phyloP scores from a whole-genome alignment of 768 basidiomycete species.

The Phylloporus sp. region DNA sequence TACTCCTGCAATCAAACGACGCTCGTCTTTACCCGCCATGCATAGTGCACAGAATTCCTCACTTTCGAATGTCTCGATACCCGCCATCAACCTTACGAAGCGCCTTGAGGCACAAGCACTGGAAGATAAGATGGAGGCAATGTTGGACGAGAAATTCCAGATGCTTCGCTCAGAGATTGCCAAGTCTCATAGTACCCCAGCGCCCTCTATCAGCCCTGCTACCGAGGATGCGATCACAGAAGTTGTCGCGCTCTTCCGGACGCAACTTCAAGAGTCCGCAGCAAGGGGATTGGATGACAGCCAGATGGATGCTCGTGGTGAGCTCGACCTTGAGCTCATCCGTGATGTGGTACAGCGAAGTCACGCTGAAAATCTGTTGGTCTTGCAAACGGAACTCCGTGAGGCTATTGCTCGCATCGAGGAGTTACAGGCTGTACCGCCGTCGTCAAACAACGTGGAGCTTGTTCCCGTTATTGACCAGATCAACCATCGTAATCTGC shows the following conservation, averaged over 20 bases:
- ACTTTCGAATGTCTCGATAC: constrained; percentile 41
- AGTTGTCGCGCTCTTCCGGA: constrained; percentile 61
- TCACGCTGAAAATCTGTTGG: constrained; percentile 54
- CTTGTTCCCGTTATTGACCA: constrained; percentile 53
- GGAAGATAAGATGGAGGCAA: constrained; percentile 56
- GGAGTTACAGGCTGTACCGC: constrained; percentile 17
- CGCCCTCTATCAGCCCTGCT: constrained; percentile 37
- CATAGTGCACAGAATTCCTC: constrained; percentile 44
- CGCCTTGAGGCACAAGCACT: constrained; percentile 57
- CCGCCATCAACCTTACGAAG: constrained; percentile 49
- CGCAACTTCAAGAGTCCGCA: constrained; percentile 63
- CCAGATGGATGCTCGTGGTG: constrained; percentile 68
- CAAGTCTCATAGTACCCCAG: constrained; percentile 23
- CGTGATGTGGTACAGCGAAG: constrained; percentile 66
- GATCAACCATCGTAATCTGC: constrained; percentile 51
- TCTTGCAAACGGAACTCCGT: constrained; percentile 59
- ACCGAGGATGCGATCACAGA: constrained; percentile 64
- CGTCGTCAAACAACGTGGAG: constrained; percentile 24
- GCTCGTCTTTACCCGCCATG: constrained; percentile 57
- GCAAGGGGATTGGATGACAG: constrained; percentile 55
- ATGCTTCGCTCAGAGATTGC: constrained; percentile 41
- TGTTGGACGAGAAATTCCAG: constrained; percentile 69
- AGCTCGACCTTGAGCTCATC: constrained; percentile 75
- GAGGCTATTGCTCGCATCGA: constrained; percentile 45
- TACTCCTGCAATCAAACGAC: constrained; percentile 42